Evolutionary conservation across 2,329 filamentous ascomycete species (phyloP), one percentile per base, ranked within the genome.

Genomic region (Taxawa tesnikishii): DNA sequence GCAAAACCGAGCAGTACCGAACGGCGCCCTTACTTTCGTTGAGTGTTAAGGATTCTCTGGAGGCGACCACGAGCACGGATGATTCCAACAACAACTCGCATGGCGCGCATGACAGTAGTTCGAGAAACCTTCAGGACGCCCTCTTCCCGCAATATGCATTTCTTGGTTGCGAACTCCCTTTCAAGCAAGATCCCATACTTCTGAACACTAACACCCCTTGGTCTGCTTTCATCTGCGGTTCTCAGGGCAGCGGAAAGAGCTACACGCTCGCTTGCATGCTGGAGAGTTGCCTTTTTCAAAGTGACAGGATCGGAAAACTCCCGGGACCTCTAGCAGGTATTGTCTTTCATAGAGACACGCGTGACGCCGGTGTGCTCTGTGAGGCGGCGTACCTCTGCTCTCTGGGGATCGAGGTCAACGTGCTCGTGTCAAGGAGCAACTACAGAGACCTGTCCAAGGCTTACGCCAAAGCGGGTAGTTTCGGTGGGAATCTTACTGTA

Each of bases 151-250:
- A 51, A 26, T 50, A 47, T 17, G 44, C 38, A 13, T 40, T 48
- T 1, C 38, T 51, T 0, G 48, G 50, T 4, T 44, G 41, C 23
- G 29, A 46, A 21, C 28, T 46, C 11, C 14, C 34, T 7, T 19
- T 21, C 3, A 13, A 6, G 25, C n/a, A 29, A 32, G 41, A 54
- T 31, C 48, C 49, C 1, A 40, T 71, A 2, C 59, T 67, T 15
- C 44, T 67, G 12, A 76, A 76, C 40, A 64, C 65, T 2, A 63
- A 70, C 15, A 56, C 62, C 0, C 73, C 73, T 0, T 71, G 63
- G 40, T 75, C 70, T 0, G 57, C 63, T 0, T 78, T 78, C 45
- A 69, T 79, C 13, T 79, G 74, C 37, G 74, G 74, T 1, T 67
- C 67, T 2, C 73, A 78, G 43, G 74, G 73, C 0, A 68, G 65